Evolutionary conservation across 1,139 yeast genomes (phyloP), one percentile per base, ranked within the genome.

Genomic region (Scheffersomyces parashehatae): DNA sequence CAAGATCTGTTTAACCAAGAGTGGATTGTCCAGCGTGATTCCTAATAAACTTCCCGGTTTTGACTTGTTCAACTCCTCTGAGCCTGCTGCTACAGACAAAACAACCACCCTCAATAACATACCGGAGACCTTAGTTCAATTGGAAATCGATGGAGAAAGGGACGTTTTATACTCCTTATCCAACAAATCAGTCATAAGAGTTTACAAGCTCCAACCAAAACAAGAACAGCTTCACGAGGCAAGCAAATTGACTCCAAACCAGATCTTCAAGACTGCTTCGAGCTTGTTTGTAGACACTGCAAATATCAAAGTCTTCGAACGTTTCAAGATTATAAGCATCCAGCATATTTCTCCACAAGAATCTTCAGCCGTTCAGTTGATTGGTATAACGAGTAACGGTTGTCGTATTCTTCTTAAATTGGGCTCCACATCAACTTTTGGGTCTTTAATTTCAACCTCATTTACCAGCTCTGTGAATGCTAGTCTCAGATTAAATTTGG

Each of bases 351-450:
- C 83, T 1, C 77, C 75, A 36, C 64, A 64, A 29, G 96, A 90
- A 60, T 86, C 91, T 29, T 70, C 78, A 28, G 83, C 84, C 40
- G 73, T 89, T 26, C 91, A 83, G 56, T 69, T 93, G 45, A 83
- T 91, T 38, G 97, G 96, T 0, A 75, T 88, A n/a, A 89, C 97
- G 0, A 75, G 83, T 40, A 85, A 83, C 46, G 99, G 99, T 13
- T 86, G 87, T 51, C 80, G 99, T 52, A 71, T 93, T 29, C 84
- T 82, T 49, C 71, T 86, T 49, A 85, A 83, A 47, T 58, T 73
- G 41, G 78, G 79, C 0, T 53, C 64, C 13, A 47, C 62, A 6
- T 47, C 68, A 6, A 49, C 68, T 0, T 64, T 68, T 42, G 58
- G 68, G 1, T 60, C 71, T 1, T 62, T 63, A 40, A 54, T 65